phyloP scores from a whole-genome alignment of 2,329 filamentous ascomycete species.

The Hypoxylon sp. region DNA sequence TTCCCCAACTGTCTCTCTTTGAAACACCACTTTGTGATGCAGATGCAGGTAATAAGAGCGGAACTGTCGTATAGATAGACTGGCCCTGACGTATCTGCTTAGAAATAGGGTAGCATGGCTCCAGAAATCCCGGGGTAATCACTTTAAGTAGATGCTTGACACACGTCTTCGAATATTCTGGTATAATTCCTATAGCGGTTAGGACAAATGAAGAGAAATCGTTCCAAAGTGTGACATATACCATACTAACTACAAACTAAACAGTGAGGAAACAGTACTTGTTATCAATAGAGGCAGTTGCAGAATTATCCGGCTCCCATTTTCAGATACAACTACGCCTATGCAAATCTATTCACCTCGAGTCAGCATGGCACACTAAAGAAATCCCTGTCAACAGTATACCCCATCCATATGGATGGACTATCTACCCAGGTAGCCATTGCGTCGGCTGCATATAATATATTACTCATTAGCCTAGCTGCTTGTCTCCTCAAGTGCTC shows the following conservation, averaged over 20 bases:
- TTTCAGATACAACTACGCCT: neutral
- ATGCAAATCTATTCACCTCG: neutral
- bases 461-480: neutral
- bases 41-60: slow-evolving; percentile 20
- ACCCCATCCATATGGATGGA: neutral
- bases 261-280: neutral
- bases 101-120: slow-evolving; percentile 2
- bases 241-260: neutral
- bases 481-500: neutral
- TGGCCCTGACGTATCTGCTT: slow-evolving; percentile 24
- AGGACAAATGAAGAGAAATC: neutral
- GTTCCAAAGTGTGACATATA: neutral
- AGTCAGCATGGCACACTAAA: neutral
- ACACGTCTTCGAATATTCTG: slow-evolving; percentile 10
- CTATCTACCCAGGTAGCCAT: neutral
- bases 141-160: neutral
- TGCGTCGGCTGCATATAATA: neutral
- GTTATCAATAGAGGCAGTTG: neutral
- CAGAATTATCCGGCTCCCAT: neutral
- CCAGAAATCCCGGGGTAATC: neutral
- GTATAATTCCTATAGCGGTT: slow-evolving; percentile 13
- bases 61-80: slow-evolving; percentile 7
- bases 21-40: slow-evolving; percentile 15
- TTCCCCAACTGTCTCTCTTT: slow-evolving; percentile 16
- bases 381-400: neutral